Evolutionary conservation across 108 stramenopile species (phyloP).

Genomic region (Fragilariopsis cylindrus): DNA sequence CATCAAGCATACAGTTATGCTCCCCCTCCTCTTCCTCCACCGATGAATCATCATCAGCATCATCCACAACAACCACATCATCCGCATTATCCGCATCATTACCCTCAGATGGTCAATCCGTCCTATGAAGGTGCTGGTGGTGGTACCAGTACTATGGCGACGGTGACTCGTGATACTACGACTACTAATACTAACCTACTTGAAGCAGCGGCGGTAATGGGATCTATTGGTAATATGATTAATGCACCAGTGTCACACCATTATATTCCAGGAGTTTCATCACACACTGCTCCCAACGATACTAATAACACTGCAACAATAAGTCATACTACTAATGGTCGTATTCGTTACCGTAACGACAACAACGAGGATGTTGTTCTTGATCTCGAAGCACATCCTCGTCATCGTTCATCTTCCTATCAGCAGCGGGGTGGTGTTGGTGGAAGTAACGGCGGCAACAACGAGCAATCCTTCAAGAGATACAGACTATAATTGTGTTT

Average conservation of each 20-base stretch:
- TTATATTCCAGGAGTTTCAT: background rate
- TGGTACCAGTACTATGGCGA: background rate
- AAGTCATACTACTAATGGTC: background rate
- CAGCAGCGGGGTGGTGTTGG: background rate
- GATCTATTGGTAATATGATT: background rate
- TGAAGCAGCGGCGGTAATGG: slow-evolving; percentile 5
- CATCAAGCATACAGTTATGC: background rate
- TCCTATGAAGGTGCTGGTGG: background rate
- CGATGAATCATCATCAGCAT: too few species aligned
- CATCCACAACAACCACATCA: too few species aligned
- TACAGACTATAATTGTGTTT: too few species aligned
- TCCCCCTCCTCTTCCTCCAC: slow-evolving; percentile 3
- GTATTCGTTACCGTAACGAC: background rate
- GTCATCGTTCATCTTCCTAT: too few species aligned
- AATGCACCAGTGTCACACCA: background rate
- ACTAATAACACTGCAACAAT: background rate
- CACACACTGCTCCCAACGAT: background rate
- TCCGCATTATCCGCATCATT: background rate
- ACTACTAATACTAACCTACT: background rate
- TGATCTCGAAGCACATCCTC: too few species aligned
- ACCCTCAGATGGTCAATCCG: background rate
- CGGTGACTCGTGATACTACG: background rate
- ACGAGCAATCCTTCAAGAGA: background rate
- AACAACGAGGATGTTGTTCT: background rate
- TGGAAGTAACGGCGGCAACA: background rate